Evolutionary conservation across 441 rosid species (phyloP).

Genomic region (Hura crepitans): DNA sequence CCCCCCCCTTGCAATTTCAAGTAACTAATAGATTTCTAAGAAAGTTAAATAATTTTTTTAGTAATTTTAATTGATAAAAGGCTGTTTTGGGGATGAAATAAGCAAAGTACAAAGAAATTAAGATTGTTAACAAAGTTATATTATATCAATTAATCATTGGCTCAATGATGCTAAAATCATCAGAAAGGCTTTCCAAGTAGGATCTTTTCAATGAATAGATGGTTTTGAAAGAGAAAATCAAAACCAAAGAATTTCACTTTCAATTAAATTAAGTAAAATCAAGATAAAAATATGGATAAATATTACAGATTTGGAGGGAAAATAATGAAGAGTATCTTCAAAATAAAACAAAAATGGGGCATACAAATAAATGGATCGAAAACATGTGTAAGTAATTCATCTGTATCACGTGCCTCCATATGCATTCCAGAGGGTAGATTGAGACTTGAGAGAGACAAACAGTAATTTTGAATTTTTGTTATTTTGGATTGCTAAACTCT

Average conservation of each 20-base stretch:
- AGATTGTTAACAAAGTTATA: background rate
- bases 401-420: slow-evolving; percentile 39
- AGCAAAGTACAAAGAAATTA: background rate
- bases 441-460: slow-evolving; percentile 35
- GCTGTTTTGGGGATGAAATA: background rate
- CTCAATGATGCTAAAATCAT: too few relatives aligned
- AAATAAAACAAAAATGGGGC: slow-evolving; percentile 14
- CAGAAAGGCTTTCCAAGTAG: too few relatives aligned
- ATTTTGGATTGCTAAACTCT: background rate
- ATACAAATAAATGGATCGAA: slow-evolving; percentile 20
- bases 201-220: too few relatives aligned
- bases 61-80: background rate
- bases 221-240: too few relatives aligned
- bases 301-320: background rate
- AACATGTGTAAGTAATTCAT: slow-evolving; percentile 15
- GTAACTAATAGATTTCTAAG: background rate
- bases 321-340: background rate
- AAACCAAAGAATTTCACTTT: too few relatives aligned
- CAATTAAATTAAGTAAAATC: too few relatives aligned
- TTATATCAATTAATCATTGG: background rate
- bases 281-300: background rate
- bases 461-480: background rate
- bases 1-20: background rate
- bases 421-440: slow-evolving; percentile 41
- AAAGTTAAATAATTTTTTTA: background rate